A percentile compares a stretch with the other conserved stretches of the same genome.
These are phyloP conservation scores for Botrytis aclada DNA, from an alignment of 2,329 filamentous ascomycete species.

Conservation along the genomic window DNA sequence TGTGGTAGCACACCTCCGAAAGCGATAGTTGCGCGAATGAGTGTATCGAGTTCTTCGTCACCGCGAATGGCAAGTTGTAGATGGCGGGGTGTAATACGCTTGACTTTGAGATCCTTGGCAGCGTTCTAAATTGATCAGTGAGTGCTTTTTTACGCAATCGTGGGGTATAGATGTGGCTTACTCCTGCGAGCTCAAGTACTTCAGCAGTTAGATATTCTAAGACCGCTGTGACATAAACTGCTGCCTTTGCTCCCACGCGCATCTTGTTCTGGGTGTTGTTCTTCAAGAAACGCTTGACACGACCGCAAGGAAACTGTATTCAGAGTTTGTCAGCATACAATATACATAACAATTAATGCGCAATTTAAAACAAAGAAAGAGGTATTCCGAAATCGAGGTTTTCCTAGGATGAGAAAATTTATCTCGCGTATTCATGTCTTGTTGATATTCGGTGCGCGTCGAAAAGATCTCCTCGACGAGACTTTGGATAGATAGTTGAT, in stretches of 20 bases:
- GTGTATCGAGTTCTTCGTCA: constrained; percentile 95
- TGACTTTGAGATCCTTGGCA: constrained; percentile 99
- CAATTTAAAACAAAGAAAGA: background rate
- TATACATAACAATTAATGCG: background rate
- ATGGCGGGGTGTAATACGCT: constrained; percentile 98
- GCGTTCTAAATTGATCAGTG: constrained; percentile 62
- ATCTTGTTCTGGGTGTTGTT: constrained; percentile 99
- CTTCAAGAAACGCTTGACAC: constrained; percentile 99
- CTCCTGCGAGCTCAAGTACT: constrained; percentile 93
- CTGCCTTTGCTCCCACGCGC: constrained; percentile 97
- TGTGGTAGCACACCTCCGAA: constrained; percentile 97
- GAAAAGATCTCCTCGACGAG: constrained; percentile 5
- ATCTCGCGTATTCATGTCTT: constrained; percentile 18
- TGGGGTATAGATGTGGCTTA: constrained; percentile 46
- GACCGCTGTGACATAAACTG: constrained; percentile 96
- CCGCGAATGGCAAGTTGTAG: constrained; percentile 96
- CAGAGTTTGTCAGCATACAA: constrained; percentile 36
- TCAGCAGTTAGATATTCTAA: constrained; percentile 97
- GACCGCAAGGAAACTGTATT: constrained; percentile 90
- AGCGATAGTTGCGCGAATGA: constrained; percentile 96
- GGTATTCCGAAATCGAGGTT: background rate
- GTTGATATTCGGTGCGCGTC: constrained; percentile 32
- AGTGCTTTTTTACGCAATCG: constrained; percentile 5
- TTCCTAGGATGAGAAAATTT: constrained; percentile 15
- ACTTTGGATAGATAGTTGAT: background rate